These are phyloP conservation scores for Syncephalastrum sp. DNA, from an alignment of 371 early-diverging fungal species.

Conservation along the genomic window DNA sequence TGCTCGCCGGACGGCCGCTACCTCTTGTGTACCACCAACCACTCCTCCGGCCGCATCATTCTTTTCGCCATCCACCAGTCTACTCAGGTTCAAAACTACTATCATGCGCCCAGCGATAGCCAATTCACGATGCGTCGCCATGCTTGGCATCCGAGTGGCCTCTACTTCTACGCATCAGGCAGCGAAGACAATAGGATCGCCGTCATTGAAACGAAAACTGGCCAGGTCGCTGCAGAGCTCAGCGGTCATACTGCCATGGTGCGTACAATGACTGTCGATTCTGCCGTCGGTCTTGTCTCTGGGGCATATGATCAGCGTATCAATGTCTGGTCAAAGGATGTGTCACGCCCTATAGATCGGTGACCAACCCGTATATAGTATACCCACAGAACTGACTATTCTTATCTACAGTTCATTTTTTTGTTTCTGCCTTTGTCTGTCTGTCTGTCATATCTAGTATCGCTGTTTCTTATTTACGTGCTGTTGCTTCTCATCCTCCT, in stretches of 20 bases:
- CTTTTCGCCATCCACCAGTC: conserved; percentile 52
- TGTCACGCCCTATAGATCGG: too few relatives aligned
- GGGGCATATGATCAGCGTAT: conserved; percentile 40
- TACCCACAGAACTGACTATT: too few relatives aligned
- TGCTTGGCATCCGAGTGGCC: conserved; percentile 64
- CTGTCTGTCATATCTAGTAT: too few relatives aligned
- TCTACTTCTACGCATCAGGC: conserved; percentile 66
- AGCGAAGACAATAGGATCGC: conserved; percentile 60
- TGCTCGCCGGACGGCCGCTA: conserved; percentile 56
- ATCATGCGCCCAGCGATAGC: conserved; percentile 59
- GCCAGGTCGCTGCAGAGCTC: conserved; percentile 44
- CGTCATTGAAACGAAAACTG: conserved; percentile 63
- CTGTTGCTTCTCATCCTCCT: conserved; percentile 45
- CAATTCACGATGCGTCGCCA: conserved; percentile 58
- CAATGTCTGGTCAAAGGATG: conserved; percentile 27
- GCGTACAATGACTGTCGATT: conserved; percentile 26
- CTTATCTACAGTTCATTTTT: too few relatives aligned
- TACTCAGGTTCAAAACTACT: conserved; percentile 63
- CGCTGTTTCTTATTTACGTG: too few relatives aligned
- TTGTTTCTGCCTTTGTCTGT: too few relatives aligned
- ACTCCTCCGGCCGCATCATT: conserved; percentile 68
- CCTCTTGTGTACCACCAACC: conserved; percentile 71
- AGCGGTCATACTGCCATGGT: conserved; percentile 29
- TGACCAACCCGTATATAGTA: too few relatives aligned
- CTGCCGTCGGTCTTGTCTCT: conserved; percentile 30